These are phyloP conservation scores for Fraxinus platypoda DNA, from an alignment of 305 asterid species.

Conservation along the genomic window DNA sequence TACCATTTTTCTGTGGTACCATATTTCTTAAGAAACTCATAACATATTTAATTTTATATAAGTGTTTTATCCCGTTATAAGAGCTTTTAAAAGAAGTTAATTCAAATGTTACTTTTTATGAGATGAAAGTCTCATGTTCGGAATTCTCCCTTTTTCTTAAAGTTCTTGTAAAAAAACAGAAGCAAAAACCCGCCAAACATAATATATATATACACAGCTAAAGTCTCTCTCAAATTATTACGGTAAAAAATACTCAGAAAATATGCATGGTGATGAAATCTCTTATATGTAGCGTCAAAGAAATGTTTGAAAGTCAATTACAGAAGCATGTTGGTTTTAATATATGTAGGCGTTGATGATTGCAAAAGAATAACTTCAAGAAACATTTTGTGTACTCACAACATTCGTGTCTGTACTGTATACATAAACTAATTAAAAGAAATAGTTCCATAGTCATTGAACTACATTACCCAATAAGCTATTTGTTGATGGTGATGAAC, in stretches of 20 bases:
- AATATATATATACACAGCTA: not conserved
- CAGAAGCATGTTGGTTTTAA: not conserved
- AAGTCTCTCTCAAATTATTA: not conserved
- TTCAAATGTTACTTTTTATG: too few relatives aligned
- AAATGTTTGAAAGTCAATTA: not conserved
- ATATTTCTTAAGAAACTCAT: too few relatives aligned
- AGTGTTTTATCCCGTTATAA: too few relatives aligned
- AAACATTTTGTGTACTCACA: not conserved
- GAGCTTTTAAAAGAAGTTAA: too few relatives aligned
- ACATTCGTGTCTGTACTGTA: not conserved
- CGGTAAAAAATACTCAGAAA: not conserved
- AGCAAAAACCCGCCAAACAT: too few relatives aligned
- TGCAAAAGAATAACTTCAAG: not conserved
- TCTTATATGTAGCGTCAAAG: not conserved
- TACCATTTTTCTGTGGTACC: too few relatives aligned
- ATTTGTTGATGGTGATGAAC: slow-evolving; percentile 71
- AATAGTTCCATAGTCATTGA: slow-evolving; percentile 10
- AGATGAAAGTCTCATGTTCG: too few relatives aligned
- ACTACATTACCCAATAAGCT: slow-evolving; percentile 57
- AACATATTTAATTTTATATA: too few relatives aligned
- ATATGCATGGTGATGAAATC: not conserved
- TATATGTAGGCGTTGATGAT: not conserved
- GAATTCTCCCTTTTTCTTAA: too few relatives aligned
- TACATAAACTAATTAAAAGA: not conserved
- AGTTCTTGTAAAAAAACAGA: too few relatives aligned